Conservation (phyloP, 164 flowering plant species). For the Aristolochia contorta region DNA sequence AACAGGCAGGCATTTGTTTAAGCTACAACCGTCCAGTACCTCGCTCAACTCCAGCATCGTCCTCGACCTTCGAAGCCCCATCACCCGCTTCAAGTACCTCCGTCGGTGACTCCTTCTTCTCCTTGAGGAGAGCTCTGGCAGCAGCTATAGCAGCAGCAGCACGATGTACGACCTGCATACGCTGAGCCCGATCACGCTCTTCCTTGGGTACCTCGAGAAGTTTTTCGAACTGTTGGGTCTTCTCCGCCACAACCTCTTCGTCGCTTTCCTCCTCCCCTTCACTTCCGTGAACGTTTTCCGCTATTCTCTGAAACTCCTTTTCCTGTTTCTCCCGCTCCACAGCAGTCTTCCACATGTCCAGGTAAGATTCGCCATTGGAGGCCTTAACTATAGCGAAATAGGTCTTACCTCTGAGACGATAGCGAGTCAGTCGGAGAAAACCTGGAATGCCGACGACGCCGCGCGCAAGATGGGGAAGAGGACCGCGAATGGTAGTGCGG, state of each 20-base stretch:
- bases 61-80: not conserved
- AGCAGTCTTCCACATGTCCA: slow-evolving; percentile 81
- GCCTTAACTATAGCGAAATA: slow-evolving; percentile 16
- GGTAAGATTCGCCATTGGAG: slow-evolving; percentile 45
- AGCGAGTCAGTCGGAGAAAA: too few species aligned
- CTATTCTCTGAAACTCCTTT: slow-evolving; percentile 46
- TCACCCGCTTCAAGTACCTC: not conserved
- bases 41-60: slow-evolving; percentile 1
- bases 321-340: slow-evolving; percentile 44
- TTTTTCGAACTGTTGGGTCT: slow-evolving; percentile 55
- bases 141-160: slow-evolving; percentile 95
- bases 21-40: not conserved
- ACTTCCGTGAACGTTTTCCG: slow-evolving; percentile 12
- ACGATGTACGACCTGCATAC: slow-evolving; percentile 83
- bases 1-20: not conserved
- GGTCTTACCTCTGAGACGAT: too few species aligned
- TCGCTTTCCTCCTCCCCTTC: slow-evolving; percentile 12
- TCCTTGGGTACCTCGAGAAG: slow-evolving; percentile 62
- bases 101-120: slow-evolving; percentile 11
- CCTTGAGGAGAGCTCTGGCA: slow-evolving; percentile 49
- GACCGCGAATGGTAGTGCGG: too few species aligned
- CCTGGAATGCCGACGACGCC: too few species aligned
- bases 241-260: slow-evolving; percentile 45
- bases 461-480: too few species aligned
- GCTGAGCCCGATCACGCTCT: slow-evolving; percentile 76